phyloP scores from a whole-genome alignment of 371 early-diverging fungal genomes.

The Haplosporangium sp. region DNA sequence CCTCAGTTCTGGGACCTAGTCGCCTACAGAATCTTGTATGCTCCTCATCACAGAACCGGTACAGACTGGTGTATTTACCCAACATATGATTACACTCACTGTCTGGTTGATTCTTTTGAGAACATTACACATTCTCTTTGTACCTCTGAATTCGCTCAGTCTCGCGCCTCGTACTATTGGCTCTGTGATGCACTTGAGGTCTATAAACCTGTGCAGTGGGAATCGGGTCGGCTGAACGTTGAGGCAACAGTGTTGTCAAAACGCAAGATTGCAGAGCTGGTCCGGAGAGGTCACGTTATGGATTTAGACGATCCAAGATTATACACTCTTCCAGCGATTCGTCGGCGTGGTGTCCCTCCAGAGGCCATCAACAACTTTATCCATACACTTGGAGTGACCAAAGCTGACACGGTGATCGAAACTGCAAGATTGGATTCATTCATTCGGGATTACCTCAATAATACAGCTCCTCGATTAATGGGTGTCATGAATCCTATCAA shows the following conservation, averaged over 20 bases:
- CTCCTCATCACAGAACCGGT: conserved; percentile 95
- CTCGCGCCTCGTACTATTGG: conserved; percentile 99
- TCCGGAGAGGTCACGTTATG: conserved; percentile 81
- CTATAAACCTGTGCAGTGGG: conserved; percentile 99
- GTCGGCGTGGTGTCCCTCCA: conserved; percentile 98
- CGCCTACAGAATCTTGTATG: conserved; percentile 96
- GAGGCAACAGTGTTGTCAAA: conserved; percentile 98
- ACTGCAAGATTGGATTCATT: conserved; percentile 93
- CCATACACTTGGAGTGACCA: conserved; percentile 95
- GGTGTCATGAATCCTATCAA: conserved; percentile 91
- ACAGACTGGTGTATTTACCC: conserved; percentile 98
- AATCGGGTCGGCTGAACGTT: conserved; percentile 97
- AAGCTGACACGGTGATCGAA: conserved; percentile 88
- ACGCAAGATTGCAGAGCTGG: conserved; percentile 96
- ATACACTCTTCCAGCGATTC: conserved; percentile 96
- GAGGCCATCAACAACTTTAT: conserved; percentile 99
- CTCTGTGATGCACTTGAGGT: conserved; percentile 97
- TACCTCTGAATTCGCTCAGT: conserved; percentile 97
- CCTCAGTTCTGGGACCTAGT: conserved; percentile 99
- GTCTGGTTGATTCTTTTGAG: conserved; percentile 99
- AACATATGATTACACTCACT: conserved; percentile 99
- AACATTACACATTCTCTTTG: conserved; percentile 99
- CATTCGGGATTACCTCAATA: conserved; percentile 95
- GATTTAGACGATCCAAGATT: conserved; percentile 99
- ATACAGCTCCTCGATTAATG: conserved; percentile 93